These are phyloP conservation scores for Cercospora sesami DNA, from an alignment of 2,329 filamentous ascomycete species.

Conservation along the genomic window DNA sequence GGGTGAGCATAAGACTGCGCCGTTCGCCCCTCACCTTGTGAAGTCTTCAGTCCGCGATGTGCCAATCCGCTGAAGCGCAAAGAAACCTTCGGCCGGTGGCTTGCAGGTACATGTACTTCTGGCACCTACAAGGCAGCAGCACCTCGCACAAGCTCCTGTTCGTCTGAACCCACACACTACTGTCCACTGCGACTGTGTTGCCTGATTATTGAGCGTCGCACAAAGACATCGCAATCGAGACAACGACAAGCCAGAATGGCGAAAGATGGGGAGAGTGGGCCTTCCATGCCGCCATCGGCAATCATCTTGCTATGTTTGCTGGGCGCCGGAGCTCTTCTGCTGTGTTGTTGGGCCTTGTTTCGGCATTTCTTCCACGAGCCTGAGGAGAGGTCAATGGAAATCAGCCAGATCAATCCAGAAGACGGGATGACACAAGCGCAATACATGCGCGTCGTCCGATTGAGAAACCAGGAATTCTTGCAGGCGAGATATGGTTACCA, in stretches of 20 bases:
- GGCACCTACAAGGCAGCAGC: slow-evolving; percentile 4
- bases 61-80: not conserved
- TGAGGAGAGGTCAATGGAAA: slow-evolving; percentile 3
- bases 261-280: not conserved
- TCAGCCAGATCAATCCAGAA: slow-evolving; percentile 1
- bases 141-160: not conserved
- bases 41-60: not conserved
- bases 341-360: slow-evolving; percentile 25
- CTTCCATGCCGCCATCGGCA: slow-evolving; percentile 23
- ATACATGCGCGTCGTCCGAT: slow-evolving; percentile 30
- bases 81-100: slow-evolving; percentile 5
- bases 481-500: slow-evolving; percentile 22
- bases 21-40: slow-evolving; percentile 6
- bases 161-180: not conserved
- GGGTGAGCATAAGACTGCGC: not conserved
- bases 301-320: slow-evolving; percentile 31
- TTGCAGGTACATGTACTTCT: slow-evolving; percentile 10
- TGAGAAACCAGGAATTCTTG: slow-evolving; percentile 27
- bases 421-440: slow-evolving; percentile 29
- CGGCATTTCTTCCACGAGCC: slow-evolving; percentile 23
- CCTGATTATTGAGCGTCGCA: not conserved
- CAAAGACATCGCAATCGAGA: not conserved
- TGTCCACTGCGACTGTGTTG: not conserved
- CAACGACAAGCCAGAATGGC: not conserved
- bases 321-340: slow-evolving; percentile 24